A percentile compares a stretch with the other conserved stretches of the same genome.
These are phyloP conservation scores for Haplosporangium sp. DNA, from an alignment of 371 early-diverging fungal species.

Conservation along the genomic window DNA sequence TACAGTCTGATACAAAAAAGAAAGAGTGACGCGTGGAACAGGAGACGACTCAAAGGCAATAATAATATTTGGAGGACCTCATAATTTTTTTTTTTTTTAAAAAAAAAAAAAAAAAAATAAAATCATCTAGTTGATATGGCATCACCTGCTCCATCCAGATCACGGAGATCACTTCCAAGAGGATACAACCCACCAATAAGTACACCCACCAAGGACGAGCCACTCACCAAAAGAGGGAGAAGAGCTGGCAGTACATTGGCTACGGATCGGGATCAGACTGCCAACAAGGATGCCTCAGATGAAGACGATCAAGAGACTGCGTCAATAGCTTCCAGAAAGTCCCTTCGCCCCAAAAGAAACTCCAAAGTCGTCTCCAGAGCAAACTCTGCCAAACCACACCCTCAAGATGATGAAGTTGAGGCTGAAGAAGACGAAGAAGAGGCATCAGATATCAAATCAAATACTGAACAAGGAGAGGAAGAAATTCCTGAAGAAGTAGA, in stretches of 20 bases:
- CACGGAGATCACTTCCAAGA: constrained; percentile 15
- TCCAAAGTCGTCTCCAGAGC: background rate
- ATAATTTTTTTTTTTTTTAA: no score
- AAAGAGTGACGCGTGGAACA: no score
- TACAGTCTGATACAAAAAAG: no score
- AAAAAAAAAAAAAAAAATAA: no score
- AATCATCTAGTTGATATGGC: background rate
- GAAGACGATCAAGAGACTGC: background rate
- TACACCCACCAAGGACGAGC: constrained; percentile 10
- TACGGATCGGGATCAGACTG: constrained; percentile 2
- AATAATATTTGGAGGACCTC: no score
- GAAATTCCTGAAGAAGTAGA: background rate
- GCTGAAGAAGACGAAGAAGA: background rate
- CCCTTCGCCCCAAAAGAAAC: constrained; percentile 14
- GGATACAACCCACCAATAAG: constrained; percentile 9
- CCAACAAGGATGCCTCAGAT: constrained; percentile 12
- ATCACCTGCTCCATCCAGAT: constrained; percentile 1
- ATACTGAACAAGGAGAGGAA: background rate
- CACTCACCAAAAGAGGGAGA: constrained; percentile 5
- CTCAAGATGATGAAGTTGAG: background rate
- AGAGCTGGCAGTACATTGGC: background rate
- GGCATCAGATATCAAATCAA: background rate
- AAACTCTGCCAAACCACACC: background rate
- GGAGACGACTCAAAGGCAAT: no score
- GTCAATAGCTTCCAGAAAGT: background rate